These are phyloP conservation scores for Nepenthes mirabilis DNA, from an alignment of 148 eudicot species.

Conservation along the genomic window DNA sequence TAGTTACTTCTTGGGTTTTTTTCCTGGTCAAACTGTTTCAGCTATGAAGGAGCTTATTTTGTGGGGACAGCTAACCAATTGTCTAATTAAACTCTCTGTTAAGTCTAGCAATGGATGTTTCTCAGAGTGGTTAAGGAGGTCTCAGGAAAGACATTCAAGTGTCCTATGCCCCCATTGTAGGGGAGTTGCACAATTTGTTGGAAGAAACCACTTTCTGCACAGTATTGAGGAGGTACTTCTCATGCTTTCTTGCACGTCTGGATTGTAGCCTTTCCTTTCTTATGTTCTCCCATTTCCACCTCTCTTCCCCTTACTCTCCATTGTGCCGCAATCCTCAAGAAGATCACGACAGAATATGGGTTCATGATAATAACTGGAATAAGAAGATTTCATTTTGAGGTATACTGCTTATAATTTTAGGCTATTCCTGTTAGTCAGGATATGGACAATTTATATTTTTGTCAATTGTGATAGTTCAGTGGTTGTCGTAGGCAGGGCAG, in stretches of 20 bases:
- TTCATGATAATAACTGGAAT: too few species aligned
- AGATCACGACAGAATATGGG: too few species aligned
- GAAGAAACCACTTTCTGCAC: slow-evolving; percentile 81
- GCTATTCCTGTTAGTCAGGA: too few species aligned
- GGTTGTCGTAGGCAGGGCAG: too few species aligned
- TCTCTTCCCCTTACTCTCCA: too few species aligned
- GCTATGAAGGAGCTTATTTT: background rate
- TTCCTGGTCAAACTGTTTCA: background rate
- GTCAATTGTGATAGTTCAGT: too few species aligned
- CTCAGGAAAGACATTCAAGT: slow-evolving; percentile 52
- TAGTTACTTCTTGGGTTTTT: slow-evolving; percentile 7
- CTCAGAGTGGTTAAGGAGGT: slow-evolving; percentile 94
- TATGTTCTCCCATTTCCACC: too few species aligned
- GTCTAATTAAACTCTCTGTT: slow-evolving; percentile 5
- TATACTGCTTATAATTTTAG: too few species aligned
- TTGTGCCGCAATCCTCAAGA: too few species aligned
- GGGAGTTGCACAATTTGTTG: slow-evolving; percentile 81
- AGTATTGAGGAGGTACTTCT: slow-evolving; percentile 67
- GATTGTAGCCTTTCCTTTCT: too few species aligned
- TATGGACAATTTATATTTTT: too few species aligned
- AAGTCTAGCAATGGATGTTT: slow-evolving; percentile 86
- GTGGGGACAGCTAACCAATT: background rate
- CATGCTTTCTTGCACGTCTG: background rate
- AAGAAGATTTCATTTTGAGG: too few species aligned
- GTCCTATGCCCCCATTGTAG: slow-evolving; percentile 92